Evolutionary conservation across 768 basidiomycete genomes (phyloP), one percentile per base, ranked within the genome.

Genomic region (Lactarius deliciosus): DNA sequence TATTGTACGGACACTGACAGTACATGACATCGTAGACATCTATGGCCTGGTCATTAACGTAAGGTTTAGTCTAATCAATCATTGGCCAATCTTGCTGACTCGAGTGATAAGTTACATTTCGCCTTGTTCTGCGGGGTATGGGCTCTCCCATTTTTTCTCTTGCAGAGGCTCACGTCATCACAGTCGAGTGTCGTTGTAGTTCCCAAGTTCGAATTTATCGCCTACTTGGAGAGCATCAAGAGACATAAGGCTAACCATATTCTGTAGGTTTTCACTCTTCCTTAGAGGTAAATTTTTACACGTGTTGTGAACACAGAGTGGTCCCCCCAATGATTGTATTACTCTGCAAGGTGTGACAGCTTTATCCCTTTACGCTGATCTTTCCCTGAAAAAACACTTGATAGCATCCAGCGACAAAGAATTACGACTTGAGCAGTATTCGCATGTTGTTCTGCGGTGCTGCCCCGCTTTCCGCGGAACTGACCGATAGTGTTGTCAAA

Each of bases 401-500:
- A 18, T 56, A 76, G 74, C 73, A 75, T 61, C 75, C 75, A 36
- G 74, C 70, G 9, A 72, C 72, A 30, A 73, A 74, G 54, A 73
- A 75, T 20, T 74, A 75, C 45, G 74, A 77, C 63, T 64, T 79
- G 6, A 69, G 72, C 25, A 68, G 69, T 60, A 64, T 75, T 34
- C 72, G 68, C 50, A 69, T 70, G 60, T 57, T 74, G 38, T 68
- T 77, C 60, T 72, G 67, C n/a, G 79, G 75, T 1, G 79, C 78
- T 3, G 79, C 79, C 1, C 79, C 79, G 0, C 58, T 79, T 40
- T 76, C 78, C 5, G 71, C 70, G 8, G 76, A 76, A 57, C 68
- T 79, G 25, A 73, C 69, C 60, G 71, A 80, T 55, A 77, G 81
- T 57, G 73, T 88, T 18, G 78, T 81, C 40, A 74, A 77, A 32